These are phyloP conservation scores for Mercurialis annua DNA, from an alignment of 345 rosid genomes.

Conservation along the genomic window DNA sequence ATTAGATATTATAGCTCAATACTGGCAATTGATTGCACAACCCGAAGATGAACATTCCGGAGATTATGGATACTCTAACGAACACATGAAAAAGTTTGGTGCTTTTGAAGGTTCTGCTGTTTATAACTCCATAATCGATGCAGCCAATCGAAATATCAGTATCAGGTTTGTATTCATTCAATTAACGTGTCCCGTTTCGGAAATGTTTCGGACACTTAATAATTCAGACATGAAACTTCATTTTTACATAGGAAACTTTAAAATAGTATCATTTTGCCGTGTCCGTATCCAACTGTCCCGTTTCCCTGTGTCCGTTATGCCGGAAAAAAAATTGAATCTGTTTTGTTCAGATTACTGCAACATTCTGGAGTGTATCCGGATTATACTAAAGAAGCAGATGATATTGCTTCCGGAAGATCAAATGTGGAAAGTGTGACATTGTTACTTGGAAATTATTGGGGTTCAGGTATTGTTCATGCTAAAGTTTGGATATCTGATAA, in stretches of 20 bases:
- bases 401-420: slow-evolving; percentile 65
- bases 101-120: slow-evolving; percentile 54
- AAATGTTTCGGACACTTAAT: too few relatives aligned
- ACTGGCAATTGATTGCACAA: slow-evolving; percentile 66
- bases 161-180: slow-evolving; percentile 55
- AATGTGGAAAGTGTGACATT: slow-evolving; percentile 65
- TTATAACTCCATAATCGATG: slow-evolving; percentile 55
- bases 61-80: slow-evolving; percentile 66
- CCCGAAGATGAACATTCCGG: slow-evolving; percentile 72
- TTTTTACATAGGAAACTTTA: too few relatives aligned
- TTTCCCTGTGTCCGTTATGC: background rate
- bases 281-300: background rate
- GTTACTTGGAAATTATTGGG: slow-evolving; percentile 70
- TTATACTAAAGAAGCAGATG: slow-evolving; percentile 57
- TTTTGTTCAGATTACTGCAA: slow-evolving; percentile 53
- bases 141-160: slow-evolving; percentile 63
- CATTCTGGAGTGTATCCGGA: slow-evolving; percentile 80
- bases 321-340: background rate
- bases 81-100: slow-evolving; percentile 51
- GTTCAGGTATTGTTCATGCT: slow-evolving; percentile 82
- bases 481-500: slow-evolving; percentile 86
- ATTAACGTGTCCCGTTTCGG: too few relatives aligned
- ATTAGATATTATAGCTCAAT: slow-evolving; percentile 79
- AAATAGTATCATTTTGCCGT: too few relatives aligned
- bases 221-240: too few relatives aligned